phyloP scores from a whole-genome alignment of 1,284 basidiomycete genomes.

The Ceratobasidium sp. region DNA sequence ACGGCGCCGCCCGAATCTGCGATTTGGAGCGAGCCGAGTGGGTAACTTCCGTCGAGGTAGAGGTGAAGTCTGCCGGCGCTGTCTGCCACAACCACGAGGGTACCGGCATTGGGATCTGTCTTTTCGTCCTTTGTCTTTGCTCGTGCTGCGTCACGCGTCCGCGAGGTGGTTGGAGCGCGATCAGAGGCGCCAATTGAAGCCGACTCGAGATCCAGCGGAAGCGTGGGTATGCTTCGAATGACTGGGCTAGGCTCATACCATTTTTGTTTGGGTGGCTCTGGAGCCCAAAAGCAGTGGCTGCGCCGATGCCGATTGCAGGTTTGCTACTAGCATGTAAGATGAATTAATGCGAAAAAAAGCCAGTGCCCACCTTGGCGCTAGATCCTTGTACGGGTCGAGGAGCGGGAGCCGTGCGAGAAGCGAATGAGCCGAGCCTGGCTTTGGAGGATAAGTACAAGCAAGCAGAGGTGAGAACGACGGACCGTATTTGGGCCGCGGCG shows the following conservation, averaged over 20 bases:
- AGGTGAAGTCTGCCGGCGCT: conserved; percentile 62
- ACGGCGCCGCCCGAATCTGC: conserved; percentile 48
- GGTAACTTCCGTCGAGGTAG: conserved; percentile 82
- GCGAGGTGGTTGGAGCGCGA: conserved; percentile 20
- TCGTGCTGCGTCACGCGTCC: conserved; percentile 45
- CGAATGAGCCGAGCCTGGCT: conserved; percentile 80
- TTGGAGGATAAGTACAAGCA: background rate
- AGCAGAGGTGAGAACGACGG: conserved; percentile 45
- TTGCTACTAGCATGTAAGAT: conserved; percentile 15
- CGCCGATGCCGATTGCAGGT: conserved; percentile 17
- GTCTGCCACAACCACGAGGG: conserved; percentile 68
- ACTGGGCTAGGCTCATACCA: conserved; percentile 58
- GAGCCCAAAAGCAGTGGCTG: conserved; percentile 33
- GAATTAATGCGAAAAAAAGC: background rate
- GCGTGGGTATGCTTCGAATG: conserved; percentile 71
- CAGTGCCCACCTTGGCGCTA: conserved; percentile 6
- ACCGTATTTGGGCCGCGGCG: conserved; percentile 70
- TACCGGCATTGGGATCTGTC: conserved; percentile 65
- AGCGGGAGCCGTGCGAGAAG: conserved; percentile 71
- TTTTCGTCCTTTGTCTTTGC: conserved; percentile 53
- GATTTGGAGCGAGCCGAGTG: conserved; percentile 68
- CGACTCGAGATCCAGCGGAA: conserved; percentile 60
- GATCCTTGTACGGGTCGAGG: conserved; percentile 58
- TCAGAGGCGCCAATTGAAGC: conserved; percentile 61
- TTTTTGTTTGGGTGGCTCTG: conserved; percentile 46